Base-by-base conservation (phyloP, 208 protist species). In the Phytomonas sp. region DNA sequence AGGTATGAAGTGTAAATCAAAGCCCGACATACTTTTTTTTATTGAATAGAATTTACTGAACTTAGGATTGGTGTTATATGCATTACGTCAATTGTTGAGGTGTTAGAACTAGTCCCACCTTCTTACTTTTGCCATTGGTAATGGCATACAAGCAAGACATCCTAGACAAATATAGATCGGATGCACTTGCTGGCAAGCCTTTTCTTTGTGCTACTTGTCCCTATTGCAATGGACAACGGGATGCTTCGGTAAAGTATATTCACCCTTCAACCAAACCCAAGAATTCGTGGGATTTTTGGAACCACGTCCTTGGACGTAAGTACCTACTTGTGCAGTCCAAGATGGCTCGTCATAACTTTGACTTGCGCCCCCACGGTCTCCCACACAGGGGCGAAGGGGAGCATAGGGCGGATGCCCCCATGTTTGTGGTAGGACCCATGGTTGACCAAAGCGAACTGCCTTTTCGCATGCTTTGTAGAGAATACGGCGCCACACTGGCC, bases 381-480 rank as follows among this genome's bases (percentile, higher is more conserved):
- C 3, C 34, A 42, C 29, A 37, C 36, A 60, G 8, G 7, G 26
- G 4, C 11, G 59, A 62, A 4, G 32, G 40, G 49, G 56, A 23
- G n/a, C 49, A 23, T 11, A 29, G 5, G 42, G 67, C n/a, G 42
- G 29, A 70, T 52, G 29, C 4, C 23, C 61, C 45, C 32, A 80
- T 86, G 78, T 83, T 87, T 56, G 82, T 93, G 14, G 74, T 97
- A 0, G 94, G 90, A 2, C 94, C 94, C 2, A 98, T 98, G 94
- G 94, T 98, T n/a, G 91, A 96, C 63, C 81, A 89, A 70, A 94
- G 86, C 69, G 92, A 96, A 74, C 73, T 97, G 67, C 85, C 94
- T 4, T 98, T 97, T 69, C 85, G 94, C 4, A 71, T 96, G 74
- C 81, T 97, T 31, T 95, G 92, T 68, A 74, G 88, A 3, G 68